Evolutionary conservation across 371 early-diverging fungal genomes (phyloP), one percentile per base, ranked within the genome.

Genomic region (Mortierella sp.): DNA sequence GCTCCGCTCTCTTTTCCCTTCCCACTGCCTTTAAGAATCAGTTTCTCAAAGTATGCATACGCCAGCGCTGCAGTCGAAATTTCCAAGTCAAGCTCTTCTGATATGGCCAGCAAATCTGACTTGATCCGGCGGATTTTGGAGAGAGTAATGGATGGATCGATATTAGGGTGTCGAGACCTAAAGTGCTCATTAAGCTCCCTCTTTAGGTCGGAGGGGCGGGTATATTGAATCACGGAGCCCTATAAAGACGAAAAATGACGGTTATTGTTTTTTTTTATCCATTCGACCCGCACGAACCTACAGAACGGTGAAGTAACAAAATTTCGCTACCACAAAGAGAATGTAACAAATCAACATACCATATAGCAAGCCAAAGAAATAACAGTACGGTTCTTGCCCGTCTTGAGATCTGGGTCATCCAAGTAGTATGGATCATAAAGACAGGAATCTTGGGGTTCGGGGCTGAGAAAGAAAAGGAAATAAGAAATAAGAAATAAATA

Each of bases 21-120:
- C 69, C 62, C 50, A 57, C 68, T 80, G 70, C 84, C 86, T 77
- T 91, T 91, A 37, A 94, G 72, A 18, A 96, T 85, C 4, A 98
- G 89, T 74, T 97, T 98, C 80, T 98, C 98, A 83, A 97, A 93
- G 76, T 94, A 98, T 1, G 92, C 97, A 85, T 90, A 95, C 0
- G 96, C 90, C 60, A 89, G 86, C 0, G 98, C 98, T 9, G 97
- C 91, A 60, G 93, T 95, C 2, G 97, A 95, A 18, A 97, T 82
- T 82, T 98, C 98, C 53, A 97, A 79, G 79, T 96, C 92, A 62
- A 82, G 60, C 47, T 79, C 70, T 43, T 66, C 68, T 0, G 84
- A 86, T 26, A 86, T 84, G 0, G 83, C 85, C 15, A 95, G 62
- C 57, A 96, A 68, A 60, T 88, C 85, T 0, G 75, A 57, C 62